Evolutionary conservation across 371 early-diverging fungal genomes (phyloP).

Genomic region (Syncephalastrum racemosum): DNA sequence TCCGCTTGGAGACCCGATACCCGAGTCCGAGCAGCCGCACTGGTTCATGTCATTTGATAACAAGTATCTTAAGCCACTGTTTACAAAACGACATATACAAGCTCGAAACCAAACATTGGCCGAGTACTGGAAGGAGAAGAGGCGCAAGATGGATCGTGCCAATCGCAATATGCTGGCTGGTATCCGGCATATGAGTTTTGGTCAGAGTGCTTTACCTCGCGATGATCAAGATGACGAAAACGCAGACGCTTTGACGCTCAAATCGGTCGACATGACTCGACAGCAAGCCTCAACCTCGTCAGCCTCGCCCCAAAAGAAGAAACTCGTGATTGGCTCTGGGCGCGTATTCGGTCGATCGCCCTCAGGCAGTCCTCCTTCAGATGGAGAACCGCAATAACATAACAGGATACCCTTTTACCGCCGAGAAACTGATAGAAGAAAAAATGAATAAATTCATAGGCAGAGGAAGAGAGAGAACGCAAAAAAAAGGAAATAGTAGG

Average conservation of each 20-base stretch:
- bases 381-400: constrained; percentile 1
- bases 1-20: constrained; percentile 54
- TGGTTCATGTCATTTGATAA: constrained; percentile 89
- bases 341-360: constrained; percentile 43
- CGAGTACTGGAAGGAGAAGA: constrained; percentile 49
- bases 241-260: constrained; percentile 34
- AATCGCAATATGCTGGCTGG: constrained; percentile 46
- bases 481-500: too few relatives aligned
- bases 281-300: background rate
- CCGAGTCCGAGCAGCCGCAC: constrained; percentile 57
- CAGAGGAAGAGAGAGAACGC: too few relatives aligned
- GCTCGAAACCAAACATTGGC: constrained; percentile 46
- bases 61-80: constrained; percentile 76
- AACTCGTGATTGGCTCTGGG: constrained; percentile 29
- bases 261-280: constrained; percentile 23
- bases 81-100: constrained; percentile 53
- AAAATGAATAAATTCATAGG: background rate
- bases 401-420: background rate
- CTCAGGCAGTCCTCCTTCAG: constrained; percentile 9
- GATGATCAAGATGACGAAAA: constrained; percentile 21
- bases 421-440: background rate
- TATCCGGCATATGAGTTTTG: constrained; percentile 31
- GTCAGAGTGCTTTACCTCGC: constrained; percentile 6
- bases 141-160: constrained; percentile 48
- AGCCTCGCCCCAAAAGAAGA: background rate